phyloP scores from a whole-genome alignment of 257 asterid species.

The Coffea canephora region DNA sequence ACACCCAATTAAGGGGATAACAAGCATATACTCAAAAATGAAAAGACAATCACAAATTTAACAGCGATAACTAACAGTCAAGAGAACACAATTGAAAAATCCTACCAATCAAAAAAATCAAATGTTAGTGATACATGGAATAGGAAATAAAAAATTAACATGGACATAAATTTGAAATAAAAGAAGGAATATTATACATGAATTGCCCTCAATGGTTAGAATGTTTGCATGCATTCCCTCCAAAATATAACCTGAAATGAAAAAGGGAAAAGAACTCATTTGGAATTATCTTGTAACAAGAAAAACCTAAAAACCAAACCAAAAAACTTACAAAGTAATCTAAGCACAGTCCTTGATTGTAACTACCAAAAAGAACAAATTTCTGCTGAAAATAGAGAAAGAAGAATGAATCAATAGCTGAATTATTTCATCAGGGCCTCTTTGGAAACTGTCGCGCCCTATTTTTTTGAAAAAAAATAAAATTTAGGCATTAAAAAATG shows the following conservation, averaged over 20 bases:
- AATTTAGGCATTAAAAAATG: too few relatives aligned
- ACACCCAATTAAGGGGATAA: neutral
- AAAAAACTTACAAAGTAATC: neutral
- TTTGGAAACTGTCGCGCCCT: neutral
- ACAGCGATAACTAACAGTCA: neutral
- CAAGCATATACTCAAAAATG: neutral
- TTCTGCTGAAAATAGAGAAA: neutral
- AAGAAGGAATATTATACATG: neutral
- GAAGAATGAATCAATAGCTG: neutral
- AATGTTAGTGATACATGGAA: neutral
- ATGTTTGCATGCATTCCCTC: too few relatives aligned
- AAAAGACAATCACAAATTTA: neutral
- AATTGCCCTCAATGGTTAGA: too few relatives aligned
- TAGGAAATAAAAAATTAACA: neutral
- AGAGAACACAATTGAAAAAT: neutral
- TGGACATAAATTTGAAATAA: neutral
- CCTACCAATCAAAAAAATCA: neutral
- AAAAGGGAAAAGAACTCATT: neutral
- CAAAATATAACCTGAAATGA: neutral
- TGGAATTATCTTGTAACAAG: neutral
- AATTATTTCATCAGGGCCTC: slow-evolving; percentile 2
- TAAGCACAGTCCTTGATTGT: neutral
- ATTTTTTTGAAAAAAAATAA: too few relatives aligned
- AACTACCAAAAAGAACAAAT: neutral
- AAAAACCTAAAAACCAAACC: neutral